Conservation (phyloP, 2,329 filamentous ascomycete species). For the Trichoderma atroviride region DNA sequence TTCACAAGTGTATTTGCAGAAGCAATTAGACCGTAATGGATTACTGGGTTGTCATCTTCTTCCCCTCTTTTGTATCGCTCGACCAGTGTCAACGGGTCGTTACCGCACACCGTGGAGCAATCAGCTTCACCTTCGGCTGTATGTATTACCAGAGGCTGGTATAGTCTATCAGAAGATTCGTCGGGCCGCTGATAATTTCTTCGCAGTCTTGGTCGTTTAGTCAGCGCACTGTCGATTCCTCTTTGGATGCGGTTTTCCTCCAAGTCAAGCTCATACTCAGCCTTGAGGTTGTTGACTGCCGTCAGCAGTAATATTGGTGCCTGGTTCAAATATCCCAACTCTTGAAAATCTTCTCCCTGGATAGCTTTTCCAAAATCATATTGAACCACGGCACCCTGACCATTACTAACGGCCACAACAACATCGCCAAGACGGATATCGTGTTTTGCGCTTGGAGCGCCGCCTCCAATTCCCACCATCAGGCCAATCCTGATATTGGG, state of each 20-base stretch:
- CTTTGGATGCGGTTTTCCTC: background rate
- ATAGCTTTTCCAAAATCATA: background rate
- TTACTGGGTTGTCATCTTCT: background rate
- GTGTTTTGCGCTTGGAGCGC: background rate
- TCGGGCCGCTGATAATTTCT: background rate
- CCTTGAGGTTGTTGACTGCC: background rate
- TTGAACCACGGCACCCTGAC: background rate
- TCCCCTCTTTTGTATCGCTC: background rate
- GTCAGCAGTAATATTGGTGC: background rate
- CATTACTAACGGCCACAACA: background rate
- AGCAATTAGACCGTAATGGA: background rate
- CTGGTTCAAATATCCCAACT: background rate
- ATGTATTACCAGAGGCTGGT: background rate
- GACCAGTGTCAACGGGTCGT: background rate
- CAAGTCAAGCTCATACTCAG: background rate
- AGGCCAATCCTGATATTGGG: background rate
- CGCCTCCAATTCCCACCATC: background rate
- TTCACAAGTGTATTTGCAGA: background rate
- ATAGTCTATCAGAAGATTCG: background rate
- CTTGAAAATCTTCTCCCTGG: background rate
- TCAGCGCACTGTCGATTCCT: background rate
- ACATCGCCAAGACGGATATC: background rate
- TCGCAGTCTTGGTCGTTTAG: background rate
- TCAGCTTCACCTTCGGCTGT: background rate
- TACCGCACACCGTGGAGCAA: background rate